Base-by-base conservation (phyloP, 331 rosid genomes). In the Quercus phellos region DNA sequence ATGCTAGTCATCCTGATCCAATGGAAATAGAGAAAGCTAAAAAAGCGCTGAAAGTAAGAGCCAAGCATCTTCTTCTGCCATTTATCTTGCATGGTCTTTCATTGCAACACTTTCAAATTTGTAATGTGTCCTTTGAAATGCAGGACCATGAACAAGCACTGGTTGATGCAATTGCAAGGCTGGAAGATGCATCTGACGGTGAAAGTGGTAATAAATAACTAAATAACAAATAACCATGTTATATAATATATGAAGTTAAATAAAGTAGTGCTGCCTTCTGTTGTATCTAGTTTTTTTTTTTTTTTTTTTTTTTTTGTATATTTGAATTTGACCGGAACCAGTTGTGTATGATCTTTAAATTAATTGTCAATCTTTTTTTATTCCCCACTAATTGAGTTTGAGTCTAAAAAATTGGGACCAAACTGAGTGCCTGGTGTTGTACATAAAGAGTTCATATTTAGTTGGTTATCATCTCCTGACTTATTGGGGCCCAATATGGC, bases 151-250 rank as follows among this genome's bases (percentile, higher is more conserved):
- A 89, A 73, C 90, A 85, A 82, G 90, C 96, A 17, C 84, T 90
- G 75, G 80, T 87, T 51, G 82, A 89, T 81, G 96, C 96, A 51
- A 90, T 90, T 66, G 87, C 91, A 67, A 89, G 85, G 83, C 93
- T 90, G 6, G 89, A 85, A 84, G 93, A 87, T 72, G 93, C 87
- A 64, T 89, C 91, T 29, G 96, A 90, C 42, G 93, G 84, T 84
- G 96, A 89, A 84, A 90, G 93, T 82, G 96, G 93, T 90, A 90
- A 90, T 88, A 82, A 90, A 90, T 88, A 82, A 83, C 86, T 76
- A 83, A 83, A 75, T 85, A 51, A 68, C 85, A 76, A 78, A 72
- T 84, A 63, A 76, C 60, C 56, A 46, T 80, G 84, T 81, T 77
- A 67, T 32, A 70, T 22, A 50, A 22, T 66, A 60, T 70, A 70